These are phyloP conservation scores for Coniochaeta pulveracea DNA, from an alignment of 2,329 filamentous ascomycete species.

Conservation along the genomic window DNA sequence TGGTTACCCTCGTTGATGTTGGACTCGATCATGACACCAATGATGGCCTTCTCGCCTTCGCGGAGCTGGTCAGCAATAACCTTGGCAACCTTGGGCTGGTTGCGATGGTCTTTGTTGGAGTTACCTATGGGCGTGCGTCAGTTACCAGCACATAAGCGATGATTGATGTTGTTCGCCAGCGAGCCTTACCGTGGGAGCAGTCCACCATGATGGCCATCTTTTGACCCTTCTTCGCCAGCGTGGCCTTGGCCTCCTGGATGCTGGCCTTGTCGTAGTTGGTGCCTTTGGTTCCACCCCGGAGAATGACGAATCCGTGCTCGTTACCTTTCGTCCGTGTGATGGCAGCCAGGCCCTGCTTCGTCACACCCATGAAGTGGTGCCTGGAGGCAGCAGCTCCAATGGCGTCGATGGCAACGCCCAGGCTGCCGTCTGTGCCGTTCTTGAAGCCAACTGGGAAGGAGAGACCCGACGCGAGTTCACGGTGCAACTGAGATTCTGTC, in stretches of 20 bases:
- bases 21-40: slow-evolving; percentile 98
- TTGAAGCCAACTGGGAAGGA: slow-evolving; percentile 99
- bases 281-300: slow-evolving; percentile 81
- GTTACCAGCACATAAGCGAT: slow-evolving; percentile 2
- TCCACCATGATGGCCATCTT: slow-evolving; percentile 93
- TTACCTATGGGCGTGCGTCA: slow-evolving; percentile 48
- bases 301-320: slow-evolving; percentile 93
- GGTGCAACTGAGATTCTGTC: slow-evolving; percentile 92
- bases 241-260: slow-evolving; percentile 69
- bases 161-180: neutral
- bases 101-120: slow-evolving; percentile 93
- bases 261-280: slow-evolving; percentile 88
- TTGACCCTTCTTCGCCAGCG: slow-evolving; percentile 70
- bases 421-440: slow-evolving; percentile 91
- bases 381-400: slow-evolving; percentile 77
- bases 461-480: slow-evolving; percentile 86
- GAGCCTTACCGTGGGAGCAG: slow-evolving; percentile 75
- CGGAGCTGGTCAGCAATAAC: slow-evolving; percentile 74
- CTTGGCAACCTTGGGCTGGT: slow-evolving; percentile 88
- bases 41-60: slow-evolving; percentile 75
- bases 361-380: slow-evolving; percentile 98
- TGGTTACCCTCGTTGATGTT: slow-evolving; percentile 88
- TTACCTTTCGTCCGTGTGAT: slow-evolving; percentile 92
- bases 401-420: slow-evolving; percentile 88
- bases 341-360: slow-evolving; percentile 90